These are phyloP conservation scores for Candida manassasensis DNA, from an alignment of 805 yeast species.

Conservation along the genomic window DNA sequence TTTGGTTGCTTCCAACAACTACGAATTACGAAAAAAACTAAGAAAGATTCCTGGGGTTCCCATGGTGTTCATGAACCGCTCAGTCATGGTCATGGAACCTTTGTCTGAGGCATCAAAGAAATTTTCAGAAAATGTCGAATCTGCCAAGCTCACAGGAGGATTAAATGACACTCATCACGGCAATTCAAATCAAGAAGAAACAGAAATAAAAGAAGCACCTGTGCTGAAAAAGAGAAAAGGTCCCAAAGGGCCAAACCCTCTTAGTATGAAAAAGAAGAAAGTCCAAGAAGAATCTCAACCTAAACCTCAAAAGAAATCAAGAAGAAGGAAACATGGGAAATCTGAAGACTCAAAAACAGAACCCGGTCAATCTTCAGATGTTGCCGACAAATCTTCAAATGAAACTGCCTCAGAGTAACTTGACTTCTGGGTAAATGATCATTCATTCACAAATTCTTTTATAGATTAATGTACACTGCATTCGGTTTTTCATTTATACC, in stretches of 20 bases:
- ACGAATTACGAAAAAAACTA: slow-evolving; percentile 59
- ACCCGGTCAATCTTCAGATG: too few relatives aligned
- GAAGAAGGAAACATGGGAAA: slow-evolving; percentile 21
- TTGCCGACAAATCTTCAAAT: too few relatives aligned
- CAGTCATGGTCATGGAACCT: slow-evolving; percentile 97
- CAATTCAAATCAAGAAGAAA: slow-evolving; percentile 14
- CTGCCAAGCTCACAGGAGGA: slow-evolving; percentile 68
- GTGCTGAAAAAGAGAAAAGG: slow-evolving; percentile 53
- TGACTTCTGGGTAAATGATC: too few relatives aligned
- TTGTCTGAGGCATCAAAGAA: slow-evolving; percentile 61
- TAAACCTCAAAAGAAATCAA: slow-evolving; percentile 13
- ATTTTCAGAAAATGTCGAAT: slow-evolving; percentile 46
- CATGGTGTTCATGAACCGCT: slow-evolving; percentile 75
- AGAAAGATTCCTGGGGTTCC: slow-evolving; percentile 89
- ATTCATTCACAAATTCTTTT: too few relatives aligned
- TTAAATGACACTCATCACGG: slow-evolving; percentile 59
- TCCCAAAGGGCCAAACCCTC: slow-evolving; percentile 83
- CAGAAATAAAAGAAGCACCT: slow-evolving; percentile 8
- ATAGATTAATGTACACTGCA: too few relatives aligned
- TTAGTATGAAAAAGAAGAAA: slow-evolving; percentile 79
- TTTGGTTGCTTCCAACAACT: slow-evolving; percentile 80
- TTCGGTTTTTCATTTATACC: too few relatives aligned
- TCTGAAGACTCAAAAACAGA: background rate
- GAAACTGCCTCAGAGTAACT: too few relatives aligned
- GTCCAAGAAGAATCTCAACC: slow-evolving; percentile 12